Percentiles rank a stretch among this genome's conserved stretches.
Evolutionary conservation across 345 rosid genomes (phyloP).

Genomic region (Fremontodendron californicum): DNA sequence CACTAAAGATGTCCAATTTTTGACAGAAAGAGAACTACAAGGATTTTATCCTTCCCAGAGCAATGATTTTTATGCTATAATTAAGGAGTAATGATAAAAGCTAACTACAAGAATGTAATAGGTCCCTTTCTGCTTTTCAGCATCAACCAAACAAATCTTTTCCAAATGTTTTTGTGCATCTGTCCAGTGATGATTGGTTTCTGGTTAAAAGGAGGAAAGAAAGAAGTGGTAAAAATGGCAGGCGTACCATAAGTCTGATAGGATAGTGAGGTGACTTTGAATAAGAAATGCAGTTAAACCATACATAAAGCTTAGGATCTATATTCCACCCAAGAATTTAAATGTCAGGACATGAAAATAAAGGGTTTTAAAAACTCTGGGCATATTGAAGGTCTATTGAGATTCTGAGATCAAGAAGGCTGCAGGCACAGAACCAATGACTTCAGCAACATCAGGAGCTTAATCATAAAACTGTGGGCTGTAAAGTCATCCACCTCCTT

Average conservation of each 20-base stretch:
- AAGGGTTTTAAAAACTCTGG: neutral
- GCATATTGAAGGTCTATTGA: neutral
- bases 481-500: neutral
- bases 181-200: neutral
- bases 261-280: neutral
- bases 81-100: neutral
- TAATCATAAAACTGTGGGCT: neutral
- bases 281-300: neutral
- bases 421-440: neutral
- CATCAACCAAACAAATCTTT: neutral
- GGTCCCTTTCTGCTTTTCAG: neutral
- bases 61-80: neutral
- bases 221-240: neutral
- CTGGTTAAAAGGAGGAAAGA: neutral
- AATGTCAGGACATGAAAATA: neutral
- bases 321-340: neutral
- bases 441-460: neutral
- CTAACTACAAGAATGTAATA: neutral
- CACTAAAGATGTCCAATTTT: conserved; percentile 6
- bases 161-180: neutral
- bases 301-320: neutral
- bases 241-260: too few species aligned
- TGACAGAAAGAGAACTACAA: conserved; percentile 1
- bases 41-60: neutral
- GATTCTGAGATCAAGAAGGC: neutral